Base-by-base conservation (phyloP, 169 alveolate species). In the Cryptosporidium canis region DNA sequence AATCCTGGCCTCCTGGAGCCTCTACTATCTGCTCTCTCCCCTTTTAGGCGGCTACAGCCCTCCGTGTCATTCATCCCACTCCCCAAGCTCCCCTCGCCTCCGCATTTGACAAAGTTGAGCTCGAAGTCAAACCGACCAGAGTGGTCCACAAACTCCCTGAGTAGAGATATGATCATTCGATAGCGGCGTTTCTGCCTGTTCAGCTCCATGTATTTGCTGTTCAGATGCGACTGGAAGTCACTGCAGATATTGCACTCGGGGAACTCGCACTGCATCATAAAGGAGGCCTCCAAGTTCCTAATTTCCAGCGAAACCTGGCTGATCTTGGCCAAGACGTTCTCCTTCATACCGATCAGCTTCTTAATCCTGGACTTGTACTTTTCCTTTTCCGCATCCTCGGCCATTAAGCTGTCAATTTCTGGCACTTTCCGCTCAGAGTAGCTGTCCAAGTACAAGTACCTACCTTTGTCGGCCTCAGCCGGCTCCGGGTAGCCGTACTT, bases 141-240 rank as follows among this genome's bases (percentile, higher is more conserved):
- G 16, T 70, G 84, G 45, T 70, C 84, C 29, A 70, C 84, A 55
- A 70, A 70, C 43, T 70, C 84, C 24, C 39, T 70, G 6, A 70
- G 39, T 21, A 70, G 24, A 11, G 55, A 37, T 35, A 70, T 51
- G 2, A 70, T 41, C 56, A 31, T 70, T 18, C 43, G 33, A 35
- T 48, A 70, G 12, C 84, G 3, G 21, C 53, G 33, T 14, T 41
- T 70, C 24, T 35, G 35, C 35, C 39, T 70, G 45, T 70, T 70
- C 24, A 43, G 2, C n/a, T 70, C 84, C 1, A 55, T 47, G 39
- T 70, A 51, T 18, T 55, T 70, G 12, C 47, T 48, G 39, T 70
- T 70, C 14, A 70, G 21, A 55, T 55, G 58, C 3, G 84, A 70
- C 24, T 70, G 84, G 53, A 47, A 70, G 67, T 70, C 84, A 18